Base-by-base conservation (phyloP, 805 yeast genomes). In the Barnettozyma siamensis region DNA sequence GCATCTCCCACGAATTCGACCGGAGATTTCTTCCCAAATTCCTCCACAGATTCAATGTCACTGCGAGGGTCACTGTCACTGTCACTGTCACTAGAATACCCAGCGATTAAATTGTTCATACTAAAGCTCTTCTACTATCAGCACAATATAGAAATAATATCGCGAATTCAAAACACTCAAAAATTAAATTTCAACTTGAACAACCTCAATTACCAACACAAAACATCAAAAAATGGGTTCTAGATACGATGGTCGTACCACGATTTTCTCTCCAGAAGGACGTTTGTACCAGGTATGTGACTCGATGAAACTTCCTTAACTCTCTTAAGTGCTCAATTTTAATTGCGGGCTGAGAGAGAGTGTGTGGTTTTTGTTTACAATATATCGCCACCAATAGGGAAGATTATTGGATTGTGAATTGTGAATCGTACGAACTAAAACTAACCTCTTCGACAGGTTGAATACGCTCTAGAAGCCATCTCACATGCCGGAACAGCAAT, bases 221-320 rank as follows among this genome's bases (percentile, higher is more conserved):
- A 32, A 20, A 24, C n/a, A 26, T 7, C 30, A 41, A 35, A 39
- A 75, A 39, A 75, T 75, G 80, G 80, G 80, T 15, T 87, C 96
- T 54, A 84, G 99, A 77, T 93, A 93, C 88, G 99, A 93, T 68
- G 84, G 96, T 47, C 80, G 99, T 75, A 93, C 99, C 38, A 93
- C 99, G 5, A 94, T 93, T 58, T 93, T 93, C 69, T 91, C 98
- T 31, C 99, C 99, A 9, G 99, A 93, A 63, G 99, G 99, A 31
- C 79, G 99, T 66, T 74, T 93, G 43, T 93, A 93, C 67, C 99
- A 93, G 68, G 88, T 78, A 54, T 13, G 75, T 64, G 8, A 12
- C 3, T 32, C 23, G n/a, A n/a, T n/a, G n/a, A n/a, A n/a, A n/a
- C n/a, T n/a, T n/a, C n/a, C n/a, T n/a, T n/a, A n/a, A n/a, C n/a